Base-by-base conservation (phyloP, 1,284 basidiomycete genomes). In the Microbotryum silenes-acaulis region DNA sequence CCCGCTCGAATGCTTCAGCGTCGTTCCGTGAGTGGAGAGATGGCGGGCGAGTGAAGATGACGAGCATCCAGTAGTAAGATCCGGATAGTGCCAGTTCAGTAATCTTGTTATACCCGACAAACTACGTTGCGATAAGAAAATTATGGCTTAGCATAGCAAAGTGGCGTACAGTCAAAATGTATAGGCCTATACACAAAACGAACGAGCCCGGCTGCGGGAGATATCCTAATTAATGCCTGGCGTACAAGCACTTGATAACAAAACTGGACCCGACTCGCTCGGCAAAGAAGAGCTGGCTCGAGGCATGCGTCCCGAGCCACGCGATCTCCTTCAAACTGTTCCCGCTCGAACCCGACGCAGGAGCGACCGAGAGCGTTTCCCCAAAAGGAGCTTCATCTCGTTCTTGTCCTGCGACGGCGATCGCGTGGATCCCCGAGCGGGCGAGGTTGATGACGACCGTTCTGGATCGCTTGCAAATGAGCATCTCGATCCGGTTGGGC, bases 201-300 rank as follows among this genome's bases (percentile, higher is more conserved):
- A 50, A 23, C 23, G 48, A 29, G 23, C 29, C 21, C 14, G 27
- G 48, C 48, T 14, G 12, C 25, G 23, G 23, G 14, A 53, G 31
- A 25, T 25, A 21, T 6, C 31, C 21, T 10, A 12, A 27, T n/a
- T 21, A 44, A 21, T 25, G 23, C 29, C 31, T 42, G 42, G 37
- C 33, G 27, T 21, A 21, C 33, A 63, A 29, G 23, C 53, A 51
- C 31, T 63, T 48, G 21, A 63, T 56, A 21, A 46, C 33, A 45
- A 63, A 33, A 14, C 53, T 55, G 21, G 49, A 51, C 3, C 65
- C 65, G 8, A 60, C 53, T 6, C 57, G 56, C 45, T 71, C 57
- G 25, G 62, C 51, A 49, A 62, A 70, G 50, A 70, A 61, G 2
- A 68, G 49, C 48, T 66, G 62, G 45, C 57, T 55, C 5, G 57